Base-by-base conservation (phyloP, 2,329 filamentous ascomycete genomes). In the Trichoderma lentiforme region DNA sequence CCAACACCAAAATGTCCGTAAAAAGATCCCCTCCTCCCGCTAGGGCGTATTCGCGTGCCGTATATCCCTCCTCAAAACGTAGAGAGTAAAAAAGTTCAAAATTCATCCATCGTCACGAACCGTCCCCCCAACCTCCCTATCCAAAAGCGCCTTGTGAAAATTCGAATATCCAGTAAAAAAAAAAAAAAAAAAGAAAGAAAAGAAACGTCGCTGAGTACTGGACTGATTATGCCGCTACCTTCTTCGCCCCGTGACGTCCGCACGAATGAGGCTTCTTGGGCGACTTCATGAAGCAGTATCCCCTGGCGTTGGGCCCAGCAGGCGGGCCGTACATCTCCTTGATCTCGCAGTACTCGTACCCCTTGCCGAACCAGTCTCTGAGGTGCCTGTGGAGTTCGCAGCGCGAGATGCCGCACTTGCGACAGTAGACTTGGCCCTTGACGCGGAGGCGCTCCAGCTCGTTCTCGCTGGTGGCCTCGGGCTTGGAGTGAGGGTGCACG, bases 311-410 rank as follows among this genome's bases (percentile, higher is more conserved):
- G 36, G 82, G 81, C 4, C 78, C 79, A 1, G 88, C 87, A 11
- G 79, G 80, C 21, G 81, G 80, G 47, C 88, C 88, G 75, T 86
- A 91, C 77, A 86, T 86, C 76, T 87, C 83, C 77, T 85, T 86
- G 74, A 91, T 86, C 71, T 83, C 84, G 82, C 89, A 91, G 80
- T 91, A 91, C 79, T 91, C 89, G 73, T 84, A 80, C 24, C 79
- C 82, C 51, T 83, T 80, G 70, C 86, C 87, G 84, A 90, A 87
- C 87, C 88, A 91, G 53, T 83, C 84, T 76, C 84, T 83, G 75
- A 91, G 84, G 77, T 91, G 89, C 74, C 87, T 86, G 80, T 90
- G 88, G 72, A 91, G 83, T 82, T 90, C 88, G 79, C 89, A 91
- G 43, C 89, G 85, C 53, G 83, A 86, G 72, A 87, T 85, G 63